A percentile compares a stretch with the other conserved stretches of the same genome.
These are phyloP conservation scores for Pichia sporocuriosa DNA, from an alignment of 805 yeast species.

Conservation along the genomic window DNA sequence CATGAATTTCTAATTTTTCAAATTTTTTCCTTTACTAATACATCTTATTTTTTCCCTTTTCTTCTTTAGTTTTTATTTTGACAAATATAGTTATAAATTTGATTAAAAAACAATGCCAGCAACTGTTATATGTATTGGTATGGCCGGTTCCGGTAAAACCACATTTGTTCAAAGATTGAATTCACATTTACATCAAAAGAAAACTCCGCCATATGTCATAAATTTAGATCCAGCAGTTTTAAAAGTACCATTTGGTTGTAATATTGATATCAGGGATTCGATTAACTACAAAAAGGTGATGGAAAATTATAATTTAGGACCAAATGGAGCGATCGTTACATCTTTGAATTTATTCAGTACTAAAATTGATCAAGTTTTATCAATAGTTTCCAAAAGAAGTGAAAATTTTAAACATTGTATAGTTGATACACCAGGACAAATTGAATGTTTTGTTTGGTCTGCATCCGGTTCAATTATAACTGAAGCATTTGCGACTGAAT, in stretches of 20 bases:
- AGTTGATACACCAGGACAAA: slow-evolving; percentile 97
- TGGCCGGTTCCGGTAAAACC: slow-evolving; percentile 84
- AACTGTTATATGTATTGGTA: slow-evolving; percentile 35
- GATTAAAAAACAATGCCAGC: slow-evolving; percentile 24
- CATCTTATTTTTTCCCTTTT: too few species aligned
- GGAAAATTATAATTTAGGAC: slow-evolving; percentile 93
- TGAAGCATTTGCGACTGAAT: slow-evolving; percentile 91
- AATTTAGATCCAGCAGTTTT: slow-evolving; percentile 95
- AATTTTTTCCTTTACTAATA: too few species aligned
- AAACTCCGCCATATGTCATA: slow-evolving; percentile 80
- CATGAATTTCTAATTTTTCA: too few species aligned
- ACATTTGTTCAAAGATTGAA: slow-evolving; percentile 94
- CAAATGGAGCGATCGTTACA: slow-evolving; percentile 97
- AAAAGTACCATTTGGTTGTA: slow-evolving; percentile 88
- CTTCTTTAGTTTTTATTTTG: too few species aligned
- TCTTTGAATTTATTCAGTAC: slow-evolving; percentile 88
- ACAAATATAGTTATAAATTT: too few species aligned
- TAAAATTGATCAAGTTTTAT: slow-evolving; percentile 91
- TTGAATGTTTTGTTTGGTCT: slow-evolving; percentile 97
- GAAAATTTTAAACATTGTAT: slow-evolving; percentile 60
- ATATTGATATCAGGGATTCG: slow-evolving; percentile 93
- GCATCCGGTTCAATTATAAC: slow-evolving; percentile 96
- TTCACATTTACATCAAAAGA: slow-evolving; percentile 71
- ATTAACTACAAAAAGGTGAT: slow-evolving; percentile 92
- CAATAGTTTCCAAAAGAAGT: slow-evolving; percentile 72